Evolutionary conservation across 225 moss, liverwort and hornwort genomes (phyloP).

Genomic region (Pleurozium schreberi): DNA sequence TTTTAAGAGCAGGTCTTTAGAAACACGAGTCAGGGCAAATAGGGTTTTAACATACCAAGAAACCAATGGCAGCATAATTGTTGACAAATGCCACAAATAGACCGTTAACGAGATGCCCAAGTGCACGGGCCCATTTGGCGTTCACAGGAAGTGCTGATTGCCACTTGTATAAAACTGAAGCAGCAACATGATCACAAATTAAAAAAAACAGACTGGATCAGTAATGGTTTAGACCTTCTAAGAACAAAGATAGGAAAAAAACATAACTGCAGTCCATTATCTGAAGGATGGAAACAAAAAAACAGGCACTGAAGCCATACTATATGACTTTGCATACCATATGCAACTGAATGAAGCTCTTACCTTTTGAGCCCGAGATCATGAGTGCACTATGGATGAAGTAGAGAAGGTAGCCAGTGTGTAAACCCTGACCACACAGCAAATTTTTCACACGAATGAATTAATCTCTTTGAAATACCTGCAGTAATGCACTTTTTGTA

Average conservation of each 20-base stretch:
- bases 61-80: conserved; percentile 76
- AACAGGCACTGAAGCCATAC: not conserved
- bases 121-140: conserved; percentile 3
- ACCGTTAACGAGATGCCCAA: conserved; percentile 36
- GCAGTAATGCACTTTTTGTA: not conserved
- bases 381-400: conserved; percentile 80
- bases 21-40: not conserved
- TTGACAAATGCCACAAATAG: conserved; percentile 57
- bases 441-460: not conserved
- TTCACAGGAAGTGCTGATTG: conserved; percentile 54
- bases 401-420: conserved; percentile 74
- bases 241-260: not conserved
- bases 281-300: not conserved
- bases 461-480: not conserved
- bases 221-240: not conserved
- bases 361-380: conserved; percentile 82
- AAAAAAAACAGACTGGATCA: not conserved
- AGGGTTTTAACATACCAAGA: conserved; percentile 38
- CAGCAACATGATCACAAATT: not conserved
- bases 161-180: conserved; percentile 54
- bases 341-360: not conserved
- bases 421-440: conserved; percentile 37
- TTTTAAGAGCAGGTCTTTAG: not conserved
- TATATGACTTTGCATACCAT: not conserved
- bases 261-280: not conserved